Evolutionary conservation across 257 asterid species (phyloP), one percentile per base, ranked within the genome.

Genomic region (Plectranthus barbatus): DNA sequence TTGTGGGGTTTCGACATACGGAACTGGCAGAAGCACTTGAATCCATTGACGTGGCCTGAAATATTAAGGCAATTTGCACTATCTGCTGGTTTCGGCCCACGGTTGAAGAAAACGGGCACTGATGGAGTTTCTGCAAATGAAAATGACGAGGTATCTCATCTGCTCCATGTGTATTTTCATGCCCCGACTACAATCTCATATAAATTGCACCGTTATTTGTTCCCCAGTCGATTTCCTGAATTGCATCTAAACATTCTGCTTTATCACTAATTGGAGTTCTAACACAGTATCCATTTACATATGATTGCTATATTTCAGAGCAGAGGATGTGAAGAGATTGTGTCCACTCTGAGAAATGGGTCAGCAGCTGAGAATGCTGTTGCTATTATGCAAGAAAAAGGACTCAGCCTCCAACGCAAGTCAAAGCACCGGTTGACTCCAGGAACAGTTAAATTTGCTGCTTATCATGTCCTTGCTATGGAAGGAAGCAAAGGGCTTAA

Each of bases 401-500:
- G 99, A 56, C 67, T 80, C 49, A 42, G 77, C 74, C 80, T 68
- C 52, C 97, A 90, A 66, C 95, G 95, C 60, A 90, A 72, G 76
- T 86, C 97, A 58, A 83, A 87, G 81, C 99, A 93, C 77, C 87
- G 97, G 24, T 72, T 93, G 73, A 93, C 99, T 51, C 99, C 99
- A 6, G 99, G 99, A 75, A 93, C 99, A 15, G 97, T 93, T 56
- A 93, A 93, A 70, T 93, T 90, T 84, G 99, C 99, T 74, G 99
- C 99, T 50, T 93, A 93, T 72, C 99, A 93, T 78, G 96, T 93
- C 62, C 99, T 93, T 72, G 95, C 99, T 73, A 94, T 93, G 26
- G 99, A 90, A 74, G 99, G 97, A 71, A 86, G 91, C 88, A 86
- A 83, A 74, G 99, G 99, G 54, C 73, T 93, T 56, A 90, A 87